phyloP scores from a whole-genome alignment of 1,284 basidiomycete species.

The Wallemia ichthyophaga region DNA sequence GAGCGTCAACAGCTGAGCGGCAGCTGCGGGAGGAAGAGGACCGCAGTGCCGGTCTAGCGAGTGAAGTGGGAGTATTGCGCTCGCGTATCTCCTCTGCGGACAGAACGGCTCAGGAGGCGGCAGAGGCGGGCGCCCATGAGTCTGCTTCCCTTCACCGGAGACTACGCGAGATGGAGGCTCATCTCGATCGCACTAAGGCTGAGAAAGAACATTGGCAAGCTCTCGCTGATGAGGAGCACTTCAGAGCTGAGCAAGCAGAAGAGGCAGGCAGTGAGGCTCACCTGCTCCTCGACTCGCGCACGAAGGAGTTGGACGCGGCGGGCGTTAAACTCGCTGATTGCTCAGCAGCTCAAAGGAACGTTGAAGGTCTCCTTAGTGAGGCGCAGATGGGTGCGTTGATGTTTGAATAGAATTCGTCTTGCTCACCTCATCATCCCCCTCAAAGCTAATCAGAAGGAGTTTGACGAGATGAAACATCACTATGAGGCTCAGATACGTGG shows the following conservation, averaged over 20 bases:
- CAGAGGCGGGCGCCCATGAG: constrained; percentile 24
- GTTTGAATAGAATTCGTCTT: neutral
- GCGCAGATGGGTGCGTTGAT: constrained; percentile 31
- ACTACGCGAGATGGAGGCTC: constrained; percentile 42
- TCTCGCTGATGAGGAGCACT: constrained; percentile 38
- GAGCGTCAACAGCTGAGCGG: constrained; percentile 7
- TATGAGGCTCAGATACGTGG: neutral
- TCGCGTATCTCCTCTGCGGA: constrained; percentile 20
- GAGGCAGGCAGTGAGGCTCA: constrained; percentile 32
- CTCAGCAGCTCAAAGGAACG: constrained; percentile 39
- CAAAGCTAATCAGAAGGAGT: neutral
- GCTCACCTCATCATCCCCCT: neutral
- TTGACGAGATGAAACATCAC: neutral
- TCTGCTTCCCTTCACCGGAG: constrained; percentile 42
- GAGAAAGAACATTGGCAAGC: constrained; percentile 71
- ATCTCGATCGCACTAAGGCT: constrained; percentile 50
- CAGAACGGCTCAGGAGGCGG: too few relatives aligned
- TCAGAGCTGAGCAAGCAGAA: constrained; percentile 34
- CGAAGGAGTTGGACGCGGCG: constrained; percentile 26
- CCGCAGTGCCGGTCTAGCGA: constrained; percentile 20
- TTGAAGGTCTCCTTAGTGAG: constrained; percentile 78
- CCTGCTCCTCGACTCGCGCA: constrained; percentile 27
- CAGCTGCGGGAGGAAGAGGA: neutral
- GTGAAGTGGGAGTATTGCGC: constrained; percentile 29
- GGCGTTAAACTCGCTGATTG: constrained; percentile 25